Evolutionary conservation across 1,284 basidiomycete species (phyloP).

Genomic region (Gymnopus androsaceus): DNA sequence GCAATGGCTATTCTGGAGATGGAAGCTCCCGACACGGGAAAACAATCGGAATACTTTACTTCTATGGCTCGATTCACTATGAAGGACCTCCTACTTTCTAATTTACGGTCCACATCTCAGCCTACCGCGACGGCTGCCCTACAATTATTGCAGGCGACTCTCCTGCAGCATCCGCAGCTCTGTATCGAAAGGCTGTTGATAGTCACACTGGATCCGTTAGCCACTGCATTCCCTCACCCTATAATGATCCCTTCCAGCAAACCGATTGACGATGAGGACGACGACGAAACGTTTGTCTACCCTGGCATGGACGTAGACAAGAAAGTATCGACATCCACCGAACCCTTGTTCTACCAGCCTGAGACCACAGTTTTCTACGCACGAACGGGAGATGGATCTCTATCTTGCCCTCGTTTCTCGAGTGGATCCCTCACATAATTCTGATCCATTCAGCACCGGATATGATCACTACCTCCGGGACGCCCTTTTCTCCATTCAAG

Average conservation of each 20-base stretch:
- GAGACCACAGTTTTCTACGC: conserved; percentile 73
- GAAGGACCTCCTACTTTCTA: conserved; percentile 83
- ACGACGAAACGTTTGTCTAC: conserved; percentile 71
- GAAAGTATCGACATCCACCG: conserved; percentile 21
- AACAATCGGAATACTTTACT: conserved; percentile 79
- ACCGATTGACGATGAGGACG: conserved; percentile 42
- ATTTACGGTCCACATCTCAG: conserved; percentile 68
- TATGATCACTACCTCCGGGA: conserved; percentile 86
- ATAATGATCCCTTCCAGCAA: conserved; percentile 35
- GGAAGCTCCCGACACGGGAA: conserved; percentile 72
- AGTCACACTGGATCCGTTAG: conserved; percentile 66
- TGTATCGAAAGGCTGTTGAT: conserved; percentile 68
- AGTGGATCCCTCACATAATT: conserved; percentile 73
- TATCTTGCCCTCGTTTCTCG: conserved; percentile 80
- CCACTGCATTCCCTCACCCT: conserved; percentile 75
- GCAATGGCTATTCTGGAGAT: conserved; percentile 84
- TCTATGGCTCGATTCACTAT: conserved; percentile 86
- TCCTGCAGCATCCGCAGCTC: conserved; percentile 70
- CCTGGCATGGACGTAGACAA: conserved; percentile 46
- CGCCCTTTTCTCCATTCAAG: conserved; percentile 70
- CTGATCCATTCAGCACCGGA: conserved; percentile 80
- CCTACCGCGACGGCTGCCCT: conserved; percentile 74
- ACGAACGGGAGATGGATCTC: conserved; percentile 80
- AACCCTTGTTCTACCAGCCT: conserved; percentile 56
- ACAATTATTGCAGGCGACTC: conserved; percentile 76